A percentile compares a stretch with the other conserved stretches of the same genome.
These are phyloP conservation scores for Salvia splendens DNA, from an alignment of 257 asterid genomes.

Conservation along the genomic window DNA sequence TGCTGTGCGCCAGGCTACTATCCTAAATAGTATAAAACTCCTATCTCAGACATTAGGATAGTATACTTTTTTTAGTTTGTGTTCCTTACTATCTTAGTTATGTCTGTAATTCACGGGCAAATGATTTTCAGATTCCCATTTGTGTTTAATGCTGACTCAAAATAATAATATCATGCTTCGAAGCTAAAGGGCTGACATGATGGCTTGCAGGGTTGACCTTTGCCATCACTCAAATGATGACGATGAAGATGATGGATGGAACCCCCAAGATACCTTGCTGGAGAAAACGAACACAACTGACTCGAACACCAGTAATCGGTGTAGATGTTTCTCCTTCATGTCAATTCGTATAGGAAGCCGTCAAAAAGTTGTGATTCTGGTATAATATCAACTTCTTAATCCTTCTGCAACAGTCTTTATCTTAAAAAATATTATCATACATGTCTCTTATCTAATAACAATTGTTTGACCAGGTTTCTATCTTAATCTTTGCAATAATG, in stretches of 20 bases:
- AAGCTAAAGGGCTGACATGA: conserved; percentile 3
- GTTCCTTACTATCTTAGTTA: neutral
- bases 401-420: conserved; percentile 20
- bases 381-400: conserved; percentile 27
- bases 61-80: neutral
- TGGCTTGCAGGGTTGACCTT: conserved; percentile 82
- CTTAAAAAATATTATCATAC: conserved; percentile 2
- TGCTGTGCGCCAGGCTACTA: too few species aligned
- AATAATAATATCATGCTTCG: neutral
- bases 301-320: conserved; percentile 39
- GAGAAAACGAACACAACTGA: conserved; percentile 52
- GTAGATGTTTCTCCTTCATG: conserved; percentile 59
- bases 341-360: conserved; percentile 66
- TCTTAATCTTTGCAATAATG: conserved; percentile 61
- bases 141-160: neutral
- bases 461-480: conserved; percentile 53
- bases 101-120: neutral
- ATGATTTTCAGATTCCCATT: neutral
- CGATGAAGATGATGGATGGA: conserved; percentile 72
- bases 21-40: neutral
- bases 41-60: neutral
- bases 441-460: conserved; percentile 23
- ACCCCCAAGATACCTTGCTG: conserved; percentile 58
- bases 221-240: conserved; percentile 86
- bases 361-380: conserved; percentile 83